phyloP scores from a whole-genome alignment of 495 filamentous ascomycete genomes.

The Penicillium malachiteum region DNA sequence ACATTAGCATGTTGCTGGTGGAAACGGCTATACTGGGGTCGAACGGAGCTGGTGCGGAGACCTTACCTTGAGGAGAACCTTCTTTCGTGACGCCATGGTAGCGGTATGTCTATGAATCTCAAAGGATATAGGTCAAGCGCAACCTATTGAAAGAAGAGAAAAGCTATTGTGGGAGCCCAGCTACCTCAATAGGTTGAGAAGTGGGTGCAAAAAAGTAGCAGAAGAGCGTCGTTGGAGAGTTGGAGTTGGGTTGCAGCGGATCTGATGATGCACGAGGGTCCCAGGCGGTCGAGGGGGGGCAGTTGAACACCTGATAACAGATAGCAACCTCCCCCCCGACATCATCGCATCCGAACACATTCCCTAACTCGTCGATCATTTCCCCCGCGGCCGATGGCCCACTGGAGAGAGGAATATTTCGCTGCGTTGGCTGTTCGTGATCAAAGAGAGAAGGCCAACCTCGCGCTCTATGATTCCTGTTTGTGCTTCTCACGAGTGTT shows the following conservation, averaged over 20 bases:
- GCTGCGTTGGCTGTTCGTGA: constrained; percentile 56
- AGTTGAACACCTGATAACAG: constrained; percentile 32
- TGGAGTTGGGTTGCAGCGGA: constrained; percentile 31
- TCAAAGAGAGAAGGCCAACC: constrained; percentile 55
- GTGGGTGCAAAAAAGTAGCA: neutral
- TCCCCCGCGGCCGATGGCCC: constrained; percentile 38
- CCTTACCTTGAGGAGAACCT: constrained; percentile 90
- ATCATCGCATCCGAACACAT: constrained; percentile 20
- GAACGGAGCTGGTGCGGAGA: constrained; percentile 27
- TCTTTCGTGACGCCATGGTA: constrained; percentile 89
- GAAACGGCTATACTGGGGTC: neutral
- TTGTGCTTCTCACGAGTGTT: constrained; percentile 13
- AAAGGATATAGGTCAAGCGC: neutral
- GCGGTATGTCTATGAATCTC: constrained; percentile 13
- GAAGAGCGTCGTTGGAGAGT: constrained; percentile 19
- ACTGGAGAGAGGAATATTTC: constrained; percentile 60
- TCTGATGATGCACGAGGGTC: constrained; percentile 37
- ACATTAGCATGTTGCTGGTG: neutral
- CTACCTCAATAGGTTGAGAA: neutral
- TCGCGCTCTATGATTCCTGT: constrained; percentile 59
- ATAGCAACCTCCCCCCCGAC: constrained; percentile 13
- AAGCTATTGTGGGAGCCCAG: neutral
- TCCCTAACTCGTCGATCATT: constrained; percentile 21
- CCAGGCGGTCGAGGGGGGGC: constrained; percentile 37
- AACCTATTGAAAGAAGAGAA: constrained; percentile 1